Evolutionary conservation across 164 flowering plant genomes (phyloP).

Genomic region (Macadamia tetraphylla): DNA sequence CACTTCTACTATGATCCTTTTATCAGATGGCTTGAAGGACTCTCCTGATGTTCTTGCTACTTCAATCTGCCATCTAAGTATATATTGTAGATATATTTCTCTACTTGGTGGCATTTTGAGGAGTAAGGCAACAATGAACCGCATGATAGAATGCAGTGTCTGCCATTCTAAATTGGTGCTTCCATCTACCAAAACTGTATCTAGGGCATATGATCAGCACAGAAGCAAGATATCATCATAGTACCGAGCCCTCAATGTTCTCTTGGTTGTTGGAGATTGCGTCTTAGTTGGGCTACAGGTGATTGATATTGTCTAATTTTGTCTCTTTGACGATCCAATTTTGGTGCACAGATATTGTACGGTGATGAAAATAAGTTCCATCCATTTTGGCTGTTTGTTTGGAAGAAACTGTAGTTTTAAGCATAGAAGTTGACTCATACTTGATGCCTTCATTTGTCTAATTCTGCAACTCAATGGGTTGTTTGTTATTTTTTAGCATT

Average conservation of each 20-base stretch:
- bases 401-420: not conserved
- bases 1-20: not conserved
- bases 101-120: slow-evolving; percentile 7
- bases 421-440: not conserved
- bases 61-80: slow-evolving; percentile 8
- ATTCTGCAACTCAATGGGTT: not conserved
- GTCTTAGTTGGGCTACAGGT: slow-evolving; percentile 94
- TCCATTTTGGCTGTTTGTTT: not conserved
- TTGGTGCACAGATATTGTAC: not conserved
- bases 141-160: slow-evolving; percentile 86
- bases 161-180: slow-evolving; percentile 76
- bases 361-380: not conserved
- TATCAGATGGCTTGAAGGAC: slow-evolving; percentile 4
- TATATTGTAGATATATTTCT: slow-evolving; percentile 11
- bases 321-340: not conserved
- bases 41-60: slow-evolving; percentile 3
- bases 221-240: slow-evolving; percentile 71
- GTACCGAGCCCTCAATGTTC: slow-evolving; percentile 58
- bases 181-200: slow-evolving; percentile 54
- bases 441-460: not conserved
- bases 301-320: slow-evolving; percentile 4
- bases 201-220: slow-evolving; percentile 83
- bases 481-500: not conserved
- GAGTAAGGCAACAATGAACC: slow-evolving; percentile 47
- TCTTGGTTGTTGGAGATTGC: slow-evolving; percentile 94